A percentile compares a stretch with the other conserved stretches of the same genome.
phyloP scores from a whole-genome alignment of 192 early-diverging fungal species.

The Mortierella claussenii region DNA sequence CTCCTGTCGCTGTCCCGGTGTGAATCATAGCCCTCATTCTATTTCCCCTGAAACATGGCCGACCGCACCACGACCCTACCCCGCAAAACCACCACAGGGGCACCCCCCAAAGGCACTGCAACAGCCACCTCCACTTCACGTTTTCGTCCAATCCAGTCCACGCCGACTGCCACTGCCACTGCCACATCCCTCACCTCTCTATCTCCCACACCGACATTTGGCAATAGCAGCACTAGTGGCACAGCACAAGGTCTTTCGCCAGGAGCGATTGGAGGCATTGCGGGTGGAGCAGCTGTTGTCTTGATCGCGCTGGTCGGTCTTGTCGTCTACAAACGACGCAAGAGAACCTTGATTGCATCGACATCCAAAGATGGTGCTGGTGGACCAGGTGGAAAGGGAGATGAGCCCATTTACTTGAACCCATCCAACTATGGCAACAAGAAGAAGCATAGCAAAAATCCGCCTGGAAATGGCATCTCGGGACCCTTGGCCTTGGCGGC shows the following conservation, averaged over 20 bases:
- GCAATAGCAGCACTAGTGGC: not conserved
- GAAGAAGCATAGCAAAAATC: slow-evolving; percentile 11
- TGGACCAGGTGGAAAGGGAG: not conserved
- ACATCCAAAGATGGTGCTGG: not conserved
- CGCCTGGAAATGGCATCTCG: slow-evolving; percentile 15
- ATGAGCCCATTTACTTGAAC: slow-evolving; percentile 41
- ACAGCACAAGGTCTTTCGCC: slow-evolving; percentile 16
- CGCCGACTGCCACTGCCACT: not conserved
- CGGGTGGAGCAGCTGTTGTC: slow-evolving; percentile 18
- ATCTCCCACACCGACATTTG: slow-evolving; percentile 2
- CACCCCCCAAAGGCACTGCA: not conserved
- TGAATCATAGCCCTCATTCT: too few relatives aligned
- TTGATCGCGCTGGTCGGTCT: slow-evolving; percentile 28
- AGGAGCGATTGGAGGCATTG: slow-evolving; percentile 45
- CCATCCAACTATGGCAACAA: slow-evolving; percentile 30
- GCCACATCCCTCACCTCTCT: not conserved
- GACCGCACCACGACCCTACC: too few relatives aligned
- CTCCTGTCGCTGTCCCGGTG: too few relatives aligned
- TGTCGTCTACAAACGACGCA: slow-evolving; percentile 40
- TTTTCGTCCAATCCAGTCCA: not conserved
- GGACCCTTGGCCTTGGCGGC: slow-evolving; percentile 32
- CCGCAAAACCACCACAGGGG: not conserved
- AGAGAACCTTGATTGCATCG: not conserved
- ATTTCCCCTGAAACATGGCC: too few relatives aligned
- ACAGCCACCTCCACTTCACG: not conserved